Conservation (phyloP, 371 early-diverging fungal genomes). For the Haplosporangium sp. region DNA sequence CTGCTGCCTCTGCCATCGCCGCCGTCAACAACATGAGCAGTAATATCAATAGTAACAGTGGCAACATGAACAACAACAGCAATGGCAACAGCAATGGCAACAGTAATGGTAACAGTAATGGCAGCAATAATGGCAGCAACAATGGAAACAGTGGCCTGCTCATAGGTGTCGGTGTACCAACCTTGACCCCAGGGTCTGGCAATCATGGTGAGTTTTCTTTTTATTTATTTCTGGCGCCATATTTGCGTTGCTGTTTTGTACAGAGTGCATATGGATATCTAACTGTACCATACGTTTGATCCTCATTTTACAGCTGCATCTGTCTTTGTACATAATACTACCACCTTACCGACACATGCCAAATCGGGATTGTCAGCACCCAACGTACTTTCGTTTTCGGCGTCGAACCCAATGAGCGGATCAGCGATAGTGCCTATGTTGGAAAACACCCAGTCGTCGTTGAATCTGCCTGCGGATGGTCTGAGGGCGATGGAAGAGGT, state of each 20-base stretch:
- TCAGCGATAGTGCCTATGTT: conserved; percentile 15
- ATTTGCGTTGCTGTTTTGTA: background rate
- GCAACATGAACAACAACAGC: no score
- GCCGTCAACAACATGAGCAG: no score
- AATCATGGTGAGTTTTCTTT: conserved; percentile 18
- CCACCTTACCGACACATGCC: conserved; percentile 12
- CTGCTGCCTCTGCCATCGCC: background rate
- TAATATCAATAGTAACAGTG: no score
- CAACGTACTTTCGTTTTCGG: conserved; percentile 6
- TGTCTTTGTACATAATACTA: conserved; percentile 28
- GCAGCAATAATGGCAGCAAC: no score
- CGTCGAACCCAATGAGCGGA: conserved; percentile 16
- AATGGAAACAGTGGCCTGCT: conserved; percentile 8
- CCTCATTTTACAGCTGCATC: conserved; percentile 3
- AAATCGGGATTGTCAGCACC: conserved; percentile 6
- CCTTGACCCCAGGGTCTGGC: conserved; percentile 7
- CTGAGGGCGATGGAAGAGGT: conserved; percentile 23
- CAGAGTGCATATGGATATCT: background rate
- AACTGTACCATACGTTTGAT: background rate
- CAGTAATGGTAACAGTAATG: background rate
- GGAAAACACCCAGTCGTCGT: conserved; percentile 10
- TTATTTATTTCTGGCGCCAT: background rate
- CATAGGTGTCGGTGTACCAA: conserved; percentile 16
- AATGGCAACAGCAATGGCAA: background rate
- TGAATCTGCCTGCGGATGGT: conserved; percentile 13